phyloP scores from a whole-genome alignment of 1,284 basidiomycete genomes.

The Cutaneotrichosporon cavernicola region DNA sequence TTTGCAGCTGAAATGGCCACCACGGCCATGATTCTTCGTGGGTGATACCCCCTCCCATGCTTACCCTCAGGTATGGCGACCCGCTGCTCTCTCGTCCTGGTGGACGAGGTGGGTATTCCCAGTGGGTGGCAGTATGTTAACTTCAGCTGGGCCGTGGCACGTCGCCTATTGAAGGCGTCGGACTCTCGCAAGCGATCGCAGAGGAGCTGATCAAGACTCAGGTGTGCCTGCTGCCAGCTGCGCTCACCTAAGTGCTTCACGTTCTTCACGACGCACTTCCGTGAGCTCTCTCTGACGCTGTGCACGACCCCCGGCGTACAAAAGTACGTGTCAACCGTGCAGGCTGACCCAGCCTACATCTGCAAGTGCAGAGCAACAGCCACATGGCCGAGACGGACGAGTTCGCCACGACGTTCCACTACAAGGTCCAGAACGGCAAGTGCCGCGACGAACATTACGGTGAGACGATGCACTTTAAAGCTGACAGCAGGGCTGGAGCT shows the following conservation, averaged over 20 bases:
- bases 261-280: slow-evolving; percentile 80
- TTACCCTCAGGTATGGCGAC: slow-evolving; percentile 67
- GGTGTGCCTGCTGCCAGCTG: slow-evolving; percentile 53
- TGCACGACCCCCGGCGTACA: slow-evolving; percentile 36
- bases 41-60: background rate
- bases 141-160: slow-evolving; percentile 64
- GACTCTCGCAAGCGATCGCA: slow-evolving; percentile 87
- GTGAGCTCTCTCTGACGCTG: slow-evolving; percentile 45
- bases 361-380: slow-evolving; percentile 62
- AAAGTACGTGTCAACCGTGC: slow-evolving; percentile 21
- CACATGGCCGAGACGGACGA: slow-evolving; percentile 57
- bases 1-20: slow-evolving; percentile 91
- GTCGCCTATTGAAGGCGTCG: slow-evolving; percentile 78
- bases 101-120: slow-evolving; percentile 74
- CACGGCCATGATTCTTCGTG: slow-evolving; percentile 80
- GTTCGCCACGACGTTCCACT: slow-evolving; percentile 71
- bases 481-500: slow-evolving; percentile 68
- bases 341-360: slow-evolving; percentile 63
- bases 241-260: slow-evolving; percentile 63
- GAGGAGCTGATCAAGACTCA: slow-evolving; percentile 75
- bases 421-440: slow-evolving; percentile 59
- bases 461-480: slow-evolving; percentile 13
- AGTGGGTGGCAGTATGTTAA: background rate
- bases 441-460: slow-evolving; percentile 50
- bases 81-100: slow-evolving; percentile 68